Evolutionary conservation across 257 asterid genomes (phyloP).

Genomic region (Solanum chilense): DNA sequence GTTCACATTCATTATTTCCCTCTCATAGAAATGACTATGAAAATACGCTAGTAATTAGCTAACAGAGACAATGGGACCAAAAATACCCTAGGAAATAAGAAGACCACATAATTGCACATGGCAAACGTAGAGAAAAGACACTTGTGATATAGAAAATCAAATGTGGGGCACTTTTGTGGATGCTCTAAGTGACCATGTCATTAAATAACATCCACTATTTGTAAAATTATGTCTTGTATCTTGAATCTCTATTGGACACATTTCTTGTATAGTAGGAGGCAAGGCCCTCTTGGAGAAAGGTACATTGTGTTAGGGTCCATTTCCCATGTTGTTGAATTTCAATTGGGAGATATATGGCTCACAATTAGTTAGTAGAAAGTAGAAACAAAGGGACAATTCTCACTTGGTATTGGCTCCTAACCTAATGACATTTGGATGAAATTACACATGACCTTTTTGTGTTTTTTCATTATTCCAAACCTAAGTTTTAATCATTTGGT

Average conservation of each 20-base stretch:
- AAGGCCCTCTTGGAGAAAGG: background rate
- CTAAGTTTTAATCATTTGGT: slow-evolving; percentile 13
- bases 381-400: slow-evolving; percentile 13
- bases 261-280: background rate
- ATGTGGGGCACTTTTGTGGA: slow-evolving; percentile 20
- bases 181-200: slow-evolving; percentile 9
- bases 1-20: background rate
- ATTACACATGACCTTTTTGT: slow-evolving; percentile 38
- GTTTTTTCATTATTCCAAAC: slow-evolving; percentile 22
- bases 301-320: background rate
- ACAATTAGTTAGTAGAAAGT: slow-evolving; percentile 8
- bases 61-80: background rate
- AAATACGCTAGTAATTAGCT: background rate
- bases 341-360: background rate
- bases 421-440: slow-evolving; percentile 22
- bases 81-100: background rate
- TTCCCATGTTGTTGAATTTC: background rate
- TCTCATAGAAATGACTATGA: background rate
- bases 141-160: background rate
- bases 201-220: background rate
- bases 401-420: slow-evolving; percentile 22
- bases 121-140: slow-evolving; percentile 7
- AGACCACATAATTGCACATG: slow-evolving; percentile 22
- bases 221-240: background rate
- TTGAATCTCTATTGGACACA: background rate